Percentiles rank a stretch among this genome's conserved stretches.
Conservation (phyloP, 2,329 filamentous ascomycete species). For the Uncinocarpus reesii region DNA sequence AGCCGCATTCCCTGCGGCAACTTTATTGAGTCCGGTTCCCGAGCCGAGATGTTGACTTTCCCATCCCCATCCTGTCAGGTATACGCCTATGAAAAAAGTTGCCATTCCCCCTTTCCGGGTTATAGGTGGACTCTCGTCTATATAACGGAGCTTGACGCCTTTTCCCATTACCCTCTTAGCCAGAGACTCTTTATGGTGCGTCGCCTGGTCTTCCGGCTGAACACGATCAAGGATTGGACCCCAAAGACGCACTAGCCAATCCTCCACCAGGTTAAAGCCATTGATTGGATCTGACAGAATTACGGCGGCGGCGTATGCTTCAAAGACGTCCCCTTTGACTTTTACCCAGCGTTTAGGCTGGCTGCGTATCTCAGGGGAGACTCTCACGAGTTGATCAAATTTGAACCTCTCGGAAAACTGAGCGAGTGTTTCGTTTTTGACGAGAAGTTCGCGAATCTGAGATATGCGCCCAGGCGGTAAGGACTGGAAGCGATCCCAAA, state of each 20-base stretch:
- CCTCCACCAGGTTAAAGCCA: constrained; percentile 52
- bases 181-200: constrained; percentile 46
- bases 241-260: constrained; percentile 72
- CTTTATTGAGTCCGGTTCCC: constrained; percentile 37
- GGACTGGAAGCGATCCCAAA: constrained; percentile 60
- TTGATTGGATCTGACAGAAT: constrained; percentile 55
- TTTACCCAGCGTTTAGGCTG: constrained; percentile 54
- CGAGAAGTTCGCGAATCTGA: constrained; percentile 64
- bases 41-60: constrained; percentile 36
- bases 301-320: constrained; percentile 76
- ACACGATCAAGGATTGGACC: constrained; percentile 46
- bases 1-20: constrained; percentile 37
- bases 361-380: constrained; percentile 41
- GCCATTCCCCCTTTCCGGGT: constrained; percentile 30
- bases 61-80: constrained; percentile 41
- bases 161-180: constrained; percentile 45
- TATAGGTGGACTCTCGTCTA: constrained; percentile 32
- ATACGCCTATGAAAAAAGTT: constrained; percentile 38
- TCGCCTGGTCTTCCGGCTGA: constrained; percentile 20
- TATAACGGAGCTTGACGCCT: constrained; percentile 52
- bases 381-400: constrained; percentile 53
- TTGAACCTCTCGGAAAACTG: constrained; percentile 60
- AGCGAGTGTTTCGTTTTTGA: constrained; percentile 70
- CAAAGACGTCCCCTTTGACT: constrained; percentile 75
- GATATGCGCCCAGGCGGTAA: constrained; percentile 59